A percentile compares a stretch with the other conserved stretches of the same genome.
phyloP scores from a whole-genome alignment of 345 rosid genomes.

The Combretum micranthum region DNA sequence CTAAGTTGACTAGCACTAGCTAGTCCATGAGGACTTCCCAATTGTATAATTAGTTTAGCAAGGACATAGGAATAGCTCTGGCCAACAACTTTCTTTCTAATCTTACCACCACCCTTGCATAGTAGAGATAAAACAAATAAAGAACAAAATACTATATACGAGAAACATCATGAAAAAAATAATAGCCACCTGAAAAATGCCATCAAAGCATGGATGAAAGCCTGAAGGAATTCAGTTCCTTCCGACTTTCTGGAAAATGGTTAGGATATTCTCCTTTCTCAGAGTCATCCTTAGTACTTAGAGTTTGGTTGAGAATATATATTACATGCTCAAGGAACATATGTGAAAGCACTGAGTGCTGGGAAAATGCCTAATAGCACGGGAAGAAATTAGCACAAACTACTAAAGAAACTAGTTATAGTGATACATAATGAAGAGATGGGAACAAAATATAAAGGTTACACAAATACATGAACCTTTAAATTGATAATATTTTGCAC shows the following conservation, averaged over 20 bases:
- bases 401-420: conserved; percentile 2
- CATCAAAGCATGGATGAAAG: conserved; percentile 80
- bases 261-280: conserved; percentile 55
- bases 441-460: conserved; percentile 1
- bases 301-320: conserved; percentile 57
- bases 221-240: conserved; percentile 63
- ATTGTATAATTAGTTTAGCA: conserved; percentile 76
- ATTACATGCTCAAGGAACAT: conserved; percentile 80
- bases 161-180: conserved; percentile 11
- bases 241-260: conserved; percentile 41
- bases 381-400: conserved; percentile 3
- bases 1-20: conserved; percentile 77
- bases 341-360: conserved; percentile 64
- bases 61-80: conserved; percentile 84
- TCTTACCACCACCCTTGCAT: conserved; percentile 90
- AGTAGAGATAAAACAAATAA: conserved; percentile 17
- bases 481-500: background rate
- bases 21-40: conserved; percentile 88
- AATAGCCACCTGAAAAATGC: conserved; percentile 73
- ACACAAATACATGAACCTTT: background rate
- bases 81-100: conserved; percentile 87
- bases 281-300: conserved; percentile 39
- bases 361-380: conserved; percentile 67
- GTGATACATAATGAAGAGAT: conserved; percentile 4
- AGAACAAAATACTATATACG: conserved; percentile 8